Conservation (phyloP, 2,329 filamentous ascomycete genomes). For the Fusarium sp. region DNA sequence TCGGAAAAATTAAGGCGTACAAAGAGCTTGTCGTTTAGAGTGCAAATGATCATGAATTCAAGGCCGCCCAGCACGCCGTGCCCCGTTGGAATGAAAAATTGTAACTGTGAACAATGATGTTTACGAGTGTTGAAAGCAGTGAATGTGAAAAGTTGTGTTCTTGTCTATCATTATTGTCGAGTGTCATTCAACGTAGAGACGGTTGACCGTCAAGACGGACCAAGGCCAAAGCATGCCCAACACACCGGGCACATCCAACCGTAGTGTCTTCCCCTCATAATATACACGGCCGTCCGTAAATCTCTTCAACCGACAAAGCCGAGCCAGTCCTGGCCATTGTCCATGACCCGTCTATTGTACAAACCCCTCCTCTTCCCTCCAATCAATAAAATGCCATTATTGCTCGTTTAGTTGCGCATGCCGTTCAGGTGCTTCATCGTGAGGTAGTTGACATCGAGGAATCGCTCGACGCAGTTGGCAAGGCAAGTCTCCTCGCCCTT, state of each 20-base stretch:
- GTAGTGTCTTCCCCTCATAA: not conserved
- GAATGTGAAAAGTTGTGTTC: not conserved
- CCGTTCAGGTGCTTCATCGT: conserved; percentile 87
- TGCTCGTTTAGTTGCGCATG: conserved; percentile 53
- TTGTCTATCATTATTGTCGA: not conserved
- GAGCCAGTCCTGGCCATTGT: not conserved
- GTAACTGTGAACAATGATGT: not conserved
- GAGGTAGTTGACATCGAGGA: conserved; percentile 87
- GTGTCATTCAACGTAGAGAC: not conserved
- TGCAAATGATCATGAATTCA: conserved; percentile 52
- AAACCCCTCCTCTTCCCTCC: not conserved
- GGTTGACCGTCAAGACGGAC: not conserved
- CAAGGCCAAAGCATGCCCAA: not conserved
- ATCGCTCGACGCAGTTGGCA: conserved; percentile 92
- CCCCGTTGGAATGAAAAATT: conserved; percentile 7
- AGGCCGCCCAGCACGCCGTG: conserved; percentile 43
- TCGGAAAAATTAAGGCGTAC: conserved; percentile 52
- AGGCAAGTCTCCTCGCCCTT: conserved; percentile 84
- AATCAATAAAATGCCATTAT: conserved; percentile 12
- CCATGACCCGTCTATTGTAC: conserved; percentile 32
- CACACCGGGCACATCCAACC: not conserved
- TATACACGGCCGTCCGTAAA: conserved; percentile 22
- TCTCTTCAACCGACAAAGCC: conserved; percentile 2
- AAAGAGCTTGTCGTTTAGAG: conserved; percentile 51
- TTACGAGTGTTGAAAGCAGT: not conserved